Evolutionary conservation across 1,284 basidiomycete genomes (phyloP).

Genomic region (Phylloporus sp.): DNA sequence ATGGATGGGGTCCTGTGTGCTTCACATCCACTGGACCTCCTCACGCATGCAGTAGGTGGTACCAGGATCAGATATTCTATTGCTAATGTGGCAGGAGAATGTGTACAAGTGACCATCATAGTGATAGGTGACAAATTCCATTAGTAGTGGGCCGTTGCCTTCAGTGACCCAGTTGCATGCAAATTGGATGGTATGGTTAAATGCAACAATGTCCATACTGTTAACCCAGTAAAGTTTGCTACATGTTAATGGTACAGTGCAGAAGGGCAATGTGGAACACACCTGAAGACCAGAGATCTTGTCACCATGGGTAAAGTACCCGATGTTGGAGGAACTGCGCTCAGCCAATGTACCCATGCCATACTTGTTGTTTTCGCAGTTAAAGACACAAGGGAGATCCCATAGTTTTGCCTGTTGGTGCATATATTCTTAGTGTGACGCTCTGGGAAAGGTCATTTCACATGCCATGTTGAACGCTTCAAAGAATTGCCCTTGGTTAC

Average conservation of each 20-base stretch:
- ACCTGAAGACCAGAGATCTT: constrained; percentile 96
- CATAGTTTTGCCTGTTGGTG: too few relatives aligned
- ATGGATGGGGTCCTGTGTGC: constrained; percentile 95
- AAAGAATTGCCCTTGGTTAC: too few relatives aligned
- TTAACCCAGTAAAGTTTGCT: constrained; percentile 66
- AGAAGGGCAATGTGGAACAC: neutral
- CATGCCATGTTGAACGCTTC: too few relatives aligned
- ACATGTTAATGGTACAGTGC: neutral
- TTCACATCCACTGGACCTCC: constrained; percentile 97
- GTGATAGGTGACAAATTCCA: too few relatives aligned
- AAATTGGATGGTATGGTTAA: constrained; percentile 84
- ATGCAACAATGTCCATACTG: constrained; percentile 97
- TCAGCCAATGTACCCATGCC: constrained; percentile 97
- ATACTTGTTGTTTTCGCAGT: constrained; percentile 99
- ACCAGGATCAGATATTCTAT: constrained; percentile 96
- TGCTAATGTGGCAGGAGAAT: neutral
- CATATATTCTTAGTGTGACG: too few relatives aligned
- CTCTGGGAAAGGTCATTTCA: too few relatives aligned
- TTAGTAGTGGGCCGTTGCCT: too few relatives aligned
- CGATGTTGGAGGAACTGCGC: constrained; percentile 90
- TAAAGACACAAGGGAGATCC: too few relatives aligned
- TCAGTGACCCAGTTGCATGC: too few relatives aligned
- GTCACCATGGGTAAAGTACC: constrained; percentile 97
- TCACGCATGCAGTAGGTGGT: constrained; percentile 99
- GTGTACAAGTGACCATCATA: constrained; percentile 98